These are phyloP conservation scores for Apophysomyces trapeziformis DNA, from an alignment of 371 early-diverging fungal species.

Conservation along the genomic window DNA sequence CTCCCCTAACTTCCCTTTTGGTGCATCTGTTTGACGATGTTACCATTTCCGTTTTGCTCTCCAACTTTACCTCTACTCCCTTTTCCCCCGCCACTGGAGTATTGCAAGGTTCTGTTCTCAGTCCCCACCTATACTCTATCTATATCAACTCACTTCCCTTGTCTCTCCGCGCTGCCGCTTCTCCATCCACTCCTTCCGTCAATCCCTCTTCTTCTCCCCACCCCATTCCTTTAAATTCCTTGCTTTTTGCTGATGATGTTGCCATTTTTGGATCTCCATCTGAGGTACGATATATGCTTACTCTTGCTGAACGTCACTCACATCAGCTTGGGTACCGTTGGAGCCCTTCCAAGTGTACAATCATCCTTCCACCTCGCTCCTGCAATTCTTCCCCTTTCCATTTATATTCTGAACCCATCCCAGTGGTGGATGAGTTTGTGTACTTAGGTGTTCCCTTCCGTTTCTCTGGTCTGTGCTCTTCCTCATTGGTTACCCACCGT, in stretches of 20 bases:
- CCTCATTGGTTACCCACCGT: not conserved
- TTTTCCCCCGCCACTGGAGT: constrained; percentile 29
- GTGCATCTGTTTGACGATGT: constrained; percentile 30
- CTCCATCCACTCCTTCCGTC: too few relatives aligned
- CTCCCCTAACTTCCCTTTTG: constrained; percentile 14
- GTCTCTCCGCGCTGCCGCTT: constrained; percentile 14
- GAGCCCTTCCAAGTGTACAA: too few relatives aligned
- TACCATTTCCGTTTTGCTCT: constrained; percentile 17
- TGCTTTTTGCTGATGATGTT: too few relatives aligned
- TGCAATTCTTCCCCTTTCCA: too few relatives aligned
- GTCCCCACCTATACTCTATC: constrained; percentile 28
- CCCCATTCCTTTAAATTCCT: too few relatives aligned
- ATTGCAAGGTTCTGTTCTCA: constrained; percentile 30
- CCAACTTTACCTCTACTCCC: constrained; percentile 14
- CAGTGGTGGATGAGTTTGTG: not conserved
- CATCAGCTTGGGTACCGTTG: too few relatives aligned
- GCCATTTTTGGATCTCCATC: too few relatives aligned
- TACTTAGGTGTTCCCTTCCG: constrained; percentile 7
- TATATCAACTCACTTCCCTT: constrained; percentile 29
- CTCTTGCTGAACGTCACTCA: too few relatives aligned
- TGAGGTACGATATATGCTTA: too few relatives aligned
- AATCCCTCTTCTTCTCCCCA: too few relatives aligned
- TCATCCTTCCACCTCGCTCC: too few relatives aligned
- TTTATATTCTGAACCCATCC: not conserved
- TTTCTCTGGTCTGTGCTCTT: not conserved